Base-by-base conservation (phyloP, 176 grass and related monocot genomes). In the Carex littledalei region DNA sequence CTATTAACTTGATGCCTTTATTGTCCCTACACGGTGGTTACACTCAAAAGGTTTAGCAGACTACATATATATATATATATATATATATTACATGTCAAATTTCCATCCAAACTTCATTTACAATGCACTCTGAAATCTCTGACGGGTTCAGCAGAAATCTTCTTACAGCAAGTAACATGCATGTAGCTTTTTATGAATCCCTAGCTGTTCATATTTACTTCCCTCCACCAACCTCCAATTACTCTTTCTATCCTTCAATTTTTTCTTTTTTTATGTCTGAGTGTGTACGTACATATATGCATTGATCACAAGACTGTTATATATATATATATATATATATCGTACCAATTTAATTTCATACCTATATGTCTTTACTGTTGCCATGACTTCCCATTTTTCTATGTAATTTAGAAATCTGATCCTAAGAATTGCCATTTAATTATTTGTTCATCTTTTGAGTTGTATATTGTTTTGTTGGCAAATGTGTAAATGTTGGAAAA, bases 121-220 rank as follows among this genome's bases (percentile, higher is more conserved):
- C 21, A 22, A 32, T 56, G 5, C 74, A 16, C 49, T 78, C 73
- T 78, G 50, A 67, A 66, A 66, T 54, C 21, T 83, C 81, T 68
- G 63, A 69, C 81, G 11, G 15, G 0, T 53, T 47, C n/a, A 6
- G 64, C 41, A 67, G 64, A 83, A 83, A 52, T 29, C 24, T 21
- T 83, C 64, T 45, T 67, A 39, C 43, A 68, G 21, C 5, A 67
- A 18, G 81, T 53, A 83, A 68, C 81, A 67, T 83, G 80, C 80
- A 65, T 83, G 81, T 81, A 43, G 41, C 60, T 20, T 81, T 83
- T 83, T 83, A 83, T 83, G 58, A 67, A 55, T 22, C 63, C 52
- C 43, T 26, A 26, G 26, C 26, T 68, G 81, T 83, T 34, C 63
- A 83, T 83, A 83, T 83, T 83, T 68, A 83, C 81, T 69, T 52